phyloP scores from a whole-genome alignment of 768 basidiomycete genomes.

The Hygrophoropsis aurantiaca region DNA sequence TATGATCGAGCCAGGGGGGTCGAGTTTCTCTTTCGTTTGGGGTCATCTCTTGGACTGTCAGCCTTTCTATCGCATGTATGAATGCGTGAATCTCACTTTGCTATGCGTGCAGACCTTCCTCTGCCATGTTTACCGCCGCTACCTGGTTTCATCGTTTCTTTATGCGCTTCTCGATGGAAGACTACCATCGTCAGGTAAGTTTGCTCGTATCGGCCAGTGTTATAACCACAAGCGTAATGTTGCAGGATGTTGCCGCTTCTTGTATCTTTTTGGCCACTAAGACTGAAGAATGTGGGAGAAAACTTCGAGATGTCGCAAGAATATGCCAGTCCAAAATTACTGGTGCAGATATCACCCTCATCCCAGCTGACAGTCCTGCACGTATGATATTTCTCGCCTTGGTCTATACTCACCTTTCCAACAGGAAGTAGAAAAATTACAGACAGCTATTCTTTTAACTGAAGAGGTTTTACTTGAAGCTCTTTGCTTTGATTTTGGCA shows the following conservation, averaged over 20 bases:
- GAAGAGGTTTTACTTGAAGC: constrained; percentile 82
- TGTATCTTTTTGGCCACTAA: constrained; percentile 91
- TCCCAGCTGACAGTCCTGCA: constrained; percentile 68
- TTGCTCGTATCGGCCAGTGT: constrained; percentile 5
- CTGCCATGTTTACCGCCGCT: constrained; percentile 83
- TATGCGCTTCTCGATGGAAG: constrained; percentile 83
- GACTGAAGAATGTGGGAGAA: constrained; percentile 86
- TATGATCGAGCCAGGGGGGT: constrained; percentile 80
- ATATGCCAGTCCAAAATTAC: constrained; percentile 70
- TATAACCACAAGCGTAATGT: constrained; percentile 5
- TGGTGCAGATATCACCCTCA: constrained; percentile 51
- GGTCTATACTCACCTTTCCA: constrained; percentile 1
- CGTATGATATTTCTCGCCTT: constrained; percentile 14
- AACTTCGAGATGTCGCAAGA: constrained; percentile 80
- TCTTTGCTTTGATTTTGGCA: constrained; percentile 82
- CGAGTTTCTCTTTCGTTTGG: constrained; percentile 83
- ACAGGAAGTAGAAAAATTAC: constrained; percentile 76
- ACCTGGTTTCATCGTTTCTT: constrained; percentile 92
- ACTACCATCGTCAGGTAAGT: constrained; percentile 76
- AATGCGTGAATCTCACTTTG: constrained; percentile 10
- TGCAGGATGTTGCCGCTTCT: constrained; percentile 78
- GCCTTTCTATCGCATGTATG: constrained; percentile 31
- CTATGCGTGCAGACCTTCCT: constrained; percentile 55
- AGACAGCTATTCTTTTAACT: constrained; percentile 64
- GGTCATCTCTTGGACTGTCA: constrained; percentile 74